A percentile compares a stretch with the other conserved stretches of the same genome.
Evolutionary conservation across 2,329 filamentous ascomycete genomes (phyloP).

Genomic region (Madurella fahalii): DNA sequence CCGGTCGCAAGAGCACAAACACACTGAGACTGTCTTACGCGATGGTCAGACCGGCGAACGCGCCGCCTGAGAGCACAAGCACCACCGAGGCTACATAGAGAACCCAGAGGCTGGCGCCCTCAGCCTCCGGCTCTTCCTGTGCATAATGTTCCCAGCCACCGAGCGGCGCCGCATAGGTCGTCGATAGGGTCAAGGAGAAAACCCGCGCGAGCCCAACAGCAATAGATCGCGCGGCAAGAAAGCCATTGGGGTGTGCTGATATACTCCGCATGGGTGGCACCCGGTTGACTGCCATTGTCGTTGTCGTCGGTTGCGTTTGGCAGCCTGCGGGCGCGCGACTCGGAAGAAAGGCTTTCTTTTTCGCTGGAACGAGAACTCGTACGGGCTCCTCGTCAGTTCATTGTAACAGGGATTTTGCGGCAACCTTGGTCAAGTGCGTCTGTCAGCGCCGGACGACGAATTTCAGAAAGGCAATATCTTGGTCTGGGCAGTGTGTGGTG

Average conservation of each 20-base stretch:
- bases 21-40: constrained; percentile 50
- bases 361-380: not conserved
- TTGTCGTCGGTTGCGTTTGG: constrained; percentile 15
- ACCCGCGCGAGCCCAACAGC: constrained; percentile 47
- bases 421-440: not conserved
- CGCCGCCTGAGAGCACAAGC: constrained; percentile 82
- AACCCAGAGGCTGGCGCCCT: constrained; percentile 69
- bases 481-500: not conserved
- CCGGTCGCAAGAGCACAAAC: not conserved
- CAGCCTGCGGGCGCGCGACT: constrained; percentile 1
- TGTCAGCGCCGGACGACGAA: too few relatives aligned
- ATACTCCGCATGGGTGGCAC: constrained; percentile 12
- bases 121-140: constrained; percentile 46
- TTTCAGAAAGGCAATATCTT: too few relatives aligned
- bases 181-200: constrained; percentile 47
- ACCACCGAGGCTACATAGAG: constrained; percentile 74
- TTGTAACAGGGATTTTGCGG: not conserved
- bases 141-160: constrained; percentile 32
- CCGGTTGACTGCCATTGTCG: constrained; percentile 7
- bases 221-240: constrained; percentile 23
- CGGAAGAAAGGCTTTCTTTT: not conserved
- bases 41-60: constrained; percentile 91
- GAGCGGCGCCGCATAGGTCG: constrained; percentile 46
- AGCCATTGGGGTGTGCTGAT: constrained; percentile 21
- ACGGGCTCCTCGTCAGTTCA: constrained; percentile 1